Conservation (phyloP, 202 grass and related monocot genomes). For the Eragrostis tef region DNA sequence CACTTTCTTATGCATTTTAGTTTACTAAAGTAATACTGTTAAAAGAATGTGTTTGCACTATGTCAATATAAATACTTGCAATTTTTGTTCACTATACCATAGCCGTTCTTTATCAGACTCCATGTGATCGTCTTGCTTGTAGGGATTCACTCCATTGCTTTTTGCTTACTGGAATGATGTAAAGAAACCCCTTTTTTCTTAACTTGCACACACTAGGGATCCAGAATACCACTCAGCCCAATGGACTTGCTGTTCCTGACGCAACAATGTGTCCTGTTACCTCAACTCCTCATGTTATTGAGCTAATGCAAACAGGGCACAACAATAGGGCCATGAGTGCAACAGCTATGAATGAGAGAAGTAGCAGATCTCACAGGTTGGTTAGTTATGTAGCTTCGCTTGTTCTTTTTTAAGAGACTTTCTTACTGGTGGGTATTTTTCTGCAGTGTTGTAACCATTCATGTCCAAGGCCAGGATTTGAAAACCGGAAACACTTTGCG, state of each 20-base stretch:
- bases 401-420: slow-evolving; percentile 24
- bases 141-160: slow-evolving; percentile 25
- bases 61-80: slow-evolving; percentile 17
- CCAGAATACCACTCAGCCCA: slow-evolving; percentile 72
- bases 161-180: slow-evolving; percentile 25
- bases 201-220: slow-evolving; percentile 79
- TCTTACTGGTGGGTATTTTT: slow-evolving; percentile 37
- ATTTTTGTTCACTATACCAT: slow-evolving; percentile 14
- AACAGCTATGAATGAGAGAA: slow-evolving; percentile 92
- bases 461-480: slow-evolving; percentile 75
- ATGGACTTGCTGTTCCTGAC: slow-evolving; percentile 80
- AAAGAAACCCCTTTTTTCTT: slow-evolving; percentile 49
- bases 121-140: slow-evolving; percentile 28
- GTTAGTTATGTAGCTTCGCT: slow-evolving; percentile 8
- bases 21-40: slow-evolving; percentile 28
- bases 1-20: slow-evolving; percentile 22
- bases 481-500: slow-evolving; percentile 67
- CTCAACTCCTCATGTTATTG: slow-evolving; percentile 80
- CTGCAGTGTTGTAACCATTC: slow-evolving; percentile 84
- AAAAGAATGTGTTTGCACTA: slow-evolving; percentile 8
- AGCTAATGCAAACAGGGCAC: slow-evolving; percentile 82
- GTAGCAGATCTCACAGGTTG: slow-evolving; percentile 92
- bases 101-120: slow-evolving; percentile 15
- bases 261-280: slow-evolving; percentile 81
- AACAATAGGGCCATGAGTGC: slow-evolving; percentile 78